Evolutionary conservation across 2,329 filamentous ascomycete genomes (phyloP), one percentile per base, ranked within the genome.

Genomic region (Phaeosphaeriaceae sp.): DNA sequence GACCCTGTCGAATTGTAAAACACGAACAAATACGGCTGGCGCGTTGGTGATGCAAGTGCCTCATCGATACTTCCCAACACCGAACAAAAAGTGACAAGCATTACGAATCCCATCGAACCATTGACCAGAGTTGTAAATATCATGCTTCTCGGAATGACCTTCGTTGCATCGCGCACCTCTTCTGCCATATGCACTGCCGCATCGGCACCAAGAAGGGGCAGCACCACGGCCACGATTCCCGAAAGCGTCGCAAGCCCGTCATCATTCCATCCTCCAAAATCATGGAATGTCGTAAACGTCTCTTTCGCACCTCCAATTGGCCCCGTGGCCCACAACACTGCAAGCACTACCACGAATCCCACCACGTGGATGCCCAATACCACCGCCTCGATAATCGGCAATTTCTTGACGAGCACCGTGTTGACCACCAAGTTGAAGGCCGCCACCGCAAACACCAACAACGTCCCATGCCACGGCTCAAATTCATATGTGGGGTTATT

Each of bases 341-440:
- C 78, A 11, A 84, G 64, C 58, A 84, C 77, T 2, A 77, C 80
- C 59, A 85, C 80, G 62, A 85, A 82, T 1, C 82, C 83, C n/a
- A 80, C 64, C n/a, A 84, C 68, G 54, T 85, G 83, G 3, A 85
- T 54, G 10, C 81, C 70, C 3, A 84, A 66, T 15, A 81, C 74
- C 10, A 67, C 42, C 4, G 61, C 55, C 50, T 71, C 65, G 48
- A 69, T 54, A n/a, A 61, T 78, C 76, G 68, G 79, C 69, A 54
- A 77, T 22, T 62, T 59, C 51, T 75, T 77, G 19, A 76, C 74
- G 1, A 80, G 59, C 6, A 78, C 49, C 13, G 77, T 78, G 56
- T 81, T 79, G 15, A 80, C 75, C 35, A 82, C 72, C 0, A 82
- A 61, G 0, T 78, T 81, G 19, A 60, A 60, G 1, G 70, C n/a